Base-by-base conservation (phyloP, 2,329 filamentous ascomycete species). In the Trichoderma sp. region DNA sequence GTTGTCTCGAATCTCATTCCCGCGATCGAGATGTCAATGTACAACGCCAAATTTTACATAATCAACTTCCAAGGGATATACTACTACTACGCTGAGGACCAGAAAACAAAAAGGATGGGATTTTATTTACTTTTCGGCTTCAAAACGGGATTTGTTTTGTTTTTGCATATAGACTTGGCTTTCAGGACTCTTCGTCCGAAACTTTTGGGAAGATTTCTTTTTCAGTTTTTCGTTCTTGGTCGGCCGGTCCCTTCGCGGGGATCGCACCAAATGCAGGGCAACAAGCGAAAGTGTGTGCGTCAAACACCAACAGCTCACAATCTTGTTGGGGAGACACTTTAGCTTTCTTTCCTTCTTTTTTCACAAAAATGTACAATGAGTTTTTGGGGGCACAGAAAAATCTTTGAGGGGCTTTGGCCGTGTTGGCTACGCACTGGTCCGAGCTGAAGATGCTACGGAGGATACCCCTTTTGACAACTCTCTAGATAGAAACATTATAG, bases 401-500 rank as follows among this genome's bases (percentile, higher is more conserved):
- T 75, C 72, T 77, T 77, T 59, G 63, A 62, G 76, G 76, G 77
- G 80, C 77, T 77, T 75, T 75, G 77, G 76, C 76, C 76, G 63
- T 77, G 75, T 65, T 77, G 62, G 71, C 77, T 29, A 64, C 63
- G 78, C 78, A 80, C 38, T 81, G 80, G 81, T 80, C 81, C 80
- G 81, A 80, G 80, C 81, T 82, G 79, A 80, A 79, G 78, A 81
- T 75, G 76, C 79, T 77, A 79, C 79, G 81, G 77, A 83, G 79
- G 82, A 83, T 71, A 71, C 67, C 67, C 67, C 67, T 60, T 60
- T 50, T 71, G 14, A 62, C 53, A 71, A 75, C 56, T 75, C 45
- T 3, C 50, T 66, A 75, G 62, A 65, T 76, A 75, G 75, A 76
- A 27, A 41, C 65, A 76, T 65, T 64, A 75, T 59, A 76, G 38